Evolutionary conservation across 768 basidiomycete genomes (phyloP), one percentile per base, ranked within the genome.

Genomic region (Leccinum ochraceum): DNA sequence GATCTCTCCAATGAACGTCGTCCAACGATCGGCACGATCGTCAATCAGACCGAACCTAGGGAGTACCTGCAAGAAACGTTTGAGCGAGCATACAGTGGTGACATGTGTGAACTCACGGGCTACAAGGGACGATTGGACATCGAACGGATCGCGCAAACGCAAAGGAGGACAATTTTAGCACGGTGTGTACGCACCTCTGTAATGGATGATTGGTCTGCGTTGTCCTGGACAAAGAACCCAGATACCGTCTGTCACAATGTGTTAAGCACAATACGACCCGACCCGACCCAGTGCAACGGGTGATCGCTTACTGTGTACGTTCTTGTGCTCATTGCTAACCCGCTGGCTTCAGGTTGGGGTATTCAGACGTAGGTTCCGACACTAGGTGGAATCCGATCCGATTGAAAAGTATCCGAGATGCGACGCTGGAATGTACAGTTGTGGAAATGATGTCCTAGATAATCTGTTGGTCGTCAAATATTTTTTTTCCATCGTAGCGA

Each of bases 11-110:
- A 71, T 66, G 59, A 89, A 78, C 7, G 46, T 62, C 6, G 62
- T 56, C 88, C 89, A 90, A 30, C 84, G 71, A 20, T 81, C 72
- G 0, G 75, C 53, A 0, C 80, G 76, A 8, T 75, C 66, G 57
- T 89, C 86, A 13, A 84, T 56, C 28, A 69, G 39, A 46, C 68
- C 68, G 17, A 69, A 67, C 36, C 66, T 60, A 3, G 69, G 63
- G 13, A 70, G 61, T 17, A 70, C 30, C 68, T 69, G 49, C 20
- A 30, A 50, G 26, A 42, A 7, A 30, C 26, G 16, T n/a, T 32
- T 52, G 20, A 28, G 11, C 32, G 16, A 6, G 5, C 52, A 53
- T 34, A 53, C 17, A n/a, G 32, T 4, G 20, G 6, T 36, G 52
- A 11, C 6, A 28, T n/a, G 14, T 4, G 10, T 42, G 22, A n/a